A percentile compares a stretch with the other conserved stretches of the same genome.
These are phyloP conservation scores for Ramicandelaber brevisporus DNA, from an alignment of 192 early-diverging fungal genomes.

Conservation along the genomic window DNA sequence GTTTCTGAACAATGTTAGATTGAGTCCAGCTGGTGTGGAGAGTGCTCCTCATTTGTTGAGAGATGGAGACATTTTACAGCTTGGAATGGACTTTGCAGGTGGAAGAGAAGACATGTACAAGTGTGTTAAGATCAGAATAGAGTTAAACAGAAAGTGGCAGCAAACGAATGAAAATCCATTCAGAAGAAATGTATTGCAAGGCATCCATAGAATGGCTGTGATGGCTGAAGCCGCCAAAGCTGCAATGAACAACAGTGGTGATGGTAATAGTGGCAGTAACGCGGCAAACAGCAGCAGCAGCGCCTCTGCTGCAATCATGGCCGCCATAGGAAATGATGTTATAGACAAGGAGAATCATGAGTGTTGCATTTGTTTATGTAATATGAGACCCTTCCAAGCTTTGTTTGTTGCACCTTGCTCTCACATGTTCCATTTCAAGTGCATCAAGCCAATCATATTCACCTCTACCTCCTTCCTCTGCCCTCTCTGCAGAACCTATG, in stretches of 20 bases:
- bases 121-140: constrained; percentile 71
- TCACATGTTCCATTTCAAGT: constrained; percentile 85
- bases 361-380: constrained; percentile 79
- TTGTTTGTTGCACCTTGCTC: constrained; percentile 83
- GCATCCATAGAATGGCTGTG: constrained; percentile 18
- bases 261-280: neutral
- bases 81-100: constrained; percentile 93
- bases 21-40: constrained; percentile 66
- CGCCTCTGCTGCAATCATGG: constrained; percentile 1
- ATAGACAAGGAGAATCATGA: constrained; percentile 19
- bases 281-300: constrained; percentile 1
- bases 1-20: constrained; percentile 84
- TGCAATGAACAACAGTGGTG: neutral
- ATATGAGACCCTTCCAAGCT: constrained; percentile 66
- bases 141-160: constrained; percentile 45
- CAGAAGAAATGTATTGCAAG: constrained; percentile 18
- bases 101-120: constrained; percentile 77
- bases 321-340: constrained; percentile 15
- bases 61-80: constrained; percentile 81
- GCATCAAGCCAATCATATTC: constrained; percentile 56
- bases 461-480: constrained; percentile 56
- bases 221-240: neutral
- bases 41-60: constrained; percentile 54
- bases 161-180: constrained; percentile 30
- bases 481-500: constrained; percentile 76